Percentiles rank a stretch among this genome's conserved stretches.
phyloP scores from a whole-genome alignment of 2,329 filamentous ascomycete species.

The Aureobasidium sp. region DNA sequence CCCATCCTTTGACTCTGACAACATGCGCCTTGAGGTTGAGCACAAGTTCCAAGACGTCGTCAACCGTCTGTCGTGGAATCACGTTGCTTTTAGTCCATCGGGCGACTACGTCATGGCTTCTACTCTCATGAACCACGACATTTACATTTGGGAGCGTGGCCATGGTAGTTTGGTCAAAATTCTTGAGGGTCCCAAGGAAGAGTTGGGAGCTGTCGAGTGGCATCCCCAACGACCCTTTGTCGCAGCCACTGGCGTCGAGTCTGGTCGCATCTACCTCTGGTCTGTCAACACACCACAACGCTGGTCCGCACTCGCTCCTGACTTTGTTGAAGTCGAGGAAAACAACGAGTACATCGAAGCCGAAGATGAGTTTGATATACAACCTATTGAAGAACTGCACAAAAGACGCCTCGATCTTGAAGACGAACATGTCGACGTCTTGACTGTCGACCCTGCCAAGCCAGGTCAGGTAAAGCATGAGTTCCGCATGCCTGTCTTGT shows the following conservation, averaged over 20 bases:
- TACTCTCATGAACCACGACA: slow-evolving; percentile 96
- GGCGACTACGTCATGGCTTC: slow-evolving; percentile 95
- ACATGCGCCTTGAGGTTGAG: slow-evolving; percentile 81
- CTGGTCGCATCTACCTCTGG: slow-evolving; percentile 91
- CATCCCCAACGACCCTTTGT: slow-evolving; percentile 81
- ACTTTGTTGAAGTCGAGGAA: slow-evolving; percentile 96
- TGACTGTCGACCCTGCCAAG: slow-evolving; percentile 63
- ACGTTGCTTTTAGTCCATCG: slow-evolving; percentile 87
- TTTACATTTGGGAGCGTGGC: slow-evolving; percentile 95
- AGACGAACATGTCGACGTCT: slow-evolving; percentile 86
- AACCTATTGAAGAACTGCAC: slow-evolving; percentile 87
- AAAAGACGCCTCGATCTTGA: slow-evolving; percentile 83
- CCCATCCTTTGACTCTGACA: slow-evolving; percentile 66
- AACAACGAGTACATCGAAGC: slow-evolving; percentile 94
- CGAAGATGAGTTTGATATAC: slow-evolving; percentile 97
- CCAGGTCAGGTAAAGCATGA: slow-evolving; percentile 31
- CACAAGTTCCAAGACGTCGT: slow-evolving; percentile 99
- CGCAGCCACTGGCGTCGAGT: slow-evolving; percentile 85
- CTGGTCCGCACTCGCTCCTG: slow-evolving; percentile 93
- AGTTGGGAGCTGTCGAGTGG: slow-evolving; percentile 95
- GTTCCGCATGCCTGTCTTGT: slow-evolving; percentile 87
- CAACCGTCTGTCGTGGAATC: slow-evolving; percentile 91
- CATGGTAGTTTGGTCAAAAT: slow-evolving; percentile 94
- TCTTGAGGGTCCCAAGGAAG: slow-evolving; percentile 91
- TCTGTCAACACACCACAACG: slow-evolving; percentile 89